Evolutionary conservation across 176 grass and related monocot species (phyloP).

Genomic region (Oryza rufipogon): DNA sequence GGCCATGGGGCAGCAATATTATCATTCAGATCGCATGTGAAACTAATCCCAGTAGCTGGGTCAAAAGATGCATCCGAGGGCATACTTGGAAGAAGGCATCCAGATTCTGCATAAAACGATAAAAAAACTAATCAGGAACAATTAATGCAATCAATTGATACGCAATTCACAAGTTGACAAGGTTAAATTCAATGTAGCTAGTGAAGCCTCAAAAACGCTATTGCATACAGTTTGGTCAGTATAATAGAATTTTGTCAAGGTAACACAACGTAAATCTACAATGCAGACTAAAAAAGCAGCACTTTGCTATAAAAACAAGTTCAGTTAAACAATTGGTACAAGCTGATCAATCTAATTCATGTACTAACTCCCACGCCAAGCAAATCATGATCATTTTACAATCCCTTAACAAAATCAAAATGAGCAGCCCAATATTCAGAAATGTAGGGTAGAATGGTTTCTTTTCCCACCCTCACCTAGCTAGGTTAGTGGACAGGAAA

Average conservation of each 20-base stretch:
- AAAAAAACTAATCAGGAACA: conserved; percentile 33
- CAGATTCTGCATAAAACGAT: conserved; percentile 65
- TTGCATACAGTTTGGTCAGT: neutral
- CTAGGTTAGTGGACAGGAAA: neutral
- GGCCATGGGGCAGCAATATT: conserved; percentile 98
- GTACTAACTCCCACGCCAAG: conserved; percentile 18
- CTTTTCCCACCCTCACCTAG: neutral
- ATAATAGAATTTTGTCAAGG: conserved; percentile 20
- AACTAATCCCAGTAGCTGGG: conserved; percentile 76
- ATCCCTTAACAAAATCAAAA: conserved; percentile 11
- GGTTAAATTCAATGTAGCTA: conserved; percentile 12
- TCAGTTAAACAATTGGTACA: neutral
- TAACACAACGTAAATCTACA: conserved; percentile 31
- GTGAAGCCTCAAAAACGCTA: conserved; percentile 2
- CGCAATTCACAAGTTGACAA: conserved; percentile 2
- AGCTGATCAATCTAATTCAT: neutral
- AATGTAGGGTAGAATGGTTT: neutral
- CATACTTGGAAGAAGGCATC: conserved; percentile 96
- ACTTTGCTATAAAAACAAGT: neutral
- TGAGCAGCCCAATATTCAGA: neutral
- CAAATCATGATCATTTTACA: neutral
- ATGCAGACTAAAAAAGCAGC: neutral
- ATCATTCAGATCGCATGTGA: conserved; percentile 99
- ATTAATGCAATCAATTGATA: neutral
- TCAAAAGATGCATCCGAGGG: conserved; percentile 95